Percentiles rank a stretch among this genome's conserved stretches.
phyloP scores from a whole-genome alignment of 108 stramenopile genomes.

The Conticribra guillardii region DNA sequence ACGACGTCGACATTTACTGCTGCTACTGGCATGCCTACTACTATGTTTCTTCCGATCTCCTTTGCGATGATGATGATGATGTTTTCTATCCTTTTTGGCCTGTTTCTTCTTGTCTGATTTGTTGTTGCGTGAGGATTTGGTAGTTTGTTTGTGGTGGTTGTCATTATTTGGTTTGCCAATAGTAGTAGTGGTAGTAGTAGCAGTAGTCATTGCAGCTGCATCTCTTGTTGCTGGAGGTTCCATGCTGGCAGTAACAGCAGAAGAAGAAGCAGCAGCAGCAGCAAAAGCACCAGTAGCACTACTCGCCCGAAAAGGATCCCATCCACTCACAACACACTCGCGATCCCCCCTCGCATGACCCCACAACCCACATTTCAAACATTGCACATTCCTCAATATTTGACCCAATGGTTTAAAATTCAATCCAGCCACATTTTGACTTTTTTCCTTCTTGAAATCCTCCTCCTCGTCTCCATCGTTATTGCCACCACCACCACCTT shows the following conservation, averaged over 20 bases:
- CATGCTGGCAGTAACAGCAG: too few relatives aligned
- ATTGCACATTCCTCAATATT: conserved; percentile 79
- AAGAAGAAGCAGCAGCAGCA: neutral
- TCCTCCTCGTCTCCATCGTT: conserved; percentile 35
- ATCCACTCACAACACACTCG: conserved; percentile 77
- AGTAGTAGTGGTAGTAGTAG: too few relatives aligned
- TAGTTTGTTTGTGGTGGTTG: neutral
- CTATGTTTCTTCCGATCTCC: neutral
- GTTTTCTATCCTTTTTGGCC: neutral
- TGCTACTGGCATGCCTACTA: neutral
- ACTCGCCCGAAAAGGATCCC: conserved; percentile 73
- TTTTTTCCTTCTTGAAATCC: too few relatives aligned
- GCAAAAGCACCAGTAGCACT: conserved; percentile 1
- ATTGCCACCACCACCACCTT: conserved; percentile 13
- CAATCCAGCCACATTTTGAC: conserved; percentile 59
- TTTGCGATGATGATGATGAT: neutral
- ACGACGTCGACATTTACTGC: neutral
- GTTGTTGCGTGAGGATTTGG: neutral
- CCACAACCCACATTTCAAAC: conserved; percentile 81
- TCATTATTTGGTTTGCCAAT: neutral
- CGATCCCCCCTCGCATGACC: conserved; percentile 84
- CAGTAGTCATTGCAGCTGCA: too few relatives aligned
- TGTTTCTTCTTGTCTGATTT: neutral
- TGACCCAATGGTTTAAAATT: conserved; percentile 83
- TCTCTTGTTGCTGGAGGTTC: too few relatives aligned